Base-by-base conservation (phyloP, 2,329 filamentous ascomycete species). In the Aspergillus jensenii region DNA sequence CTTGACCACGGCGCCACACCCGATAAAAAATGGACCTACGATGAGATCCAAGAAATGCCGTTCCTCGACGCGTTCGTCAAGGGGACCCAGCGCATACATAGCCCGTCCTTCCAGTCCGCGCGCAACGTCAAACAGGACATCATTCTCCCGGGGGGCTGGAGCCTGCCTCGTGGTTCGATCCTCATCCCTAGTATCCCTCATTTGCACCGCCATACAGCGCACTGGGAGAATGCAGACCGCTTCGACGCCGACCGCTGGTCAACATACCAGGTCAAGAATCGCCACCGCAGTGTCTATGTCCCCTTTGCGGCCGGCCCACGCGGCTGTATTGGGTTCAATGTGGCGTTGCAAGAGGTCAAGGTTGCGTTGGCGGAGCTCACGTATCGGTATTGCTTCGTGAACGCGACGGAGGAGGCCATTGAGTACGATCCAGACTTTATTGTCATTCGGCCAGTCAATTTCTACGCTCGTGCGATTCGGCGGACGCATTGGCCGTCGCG, bases 301-400 rank as follows among this genome's bases (percentile, higher is more conserved):
- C 86, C 86, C 0, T 88, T 88, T 61, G 84, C 81, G 0, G 73
- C 78, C 0, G 86, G 86, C 0, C 80, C 76, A 0, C 75, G 86
- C 1, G 80, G 79, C 71, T 88, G 85, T 61, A 83, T 88, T 55
- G 86, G 84, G 0, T 87, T 86, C 77, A 87, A 86, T 71, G 86
- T 87, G 68, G 85, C 84, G 0, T 71, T 87, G 4, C 79, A 81
- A 57, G 84, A 88, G 69, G 76, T 86, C 56, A 87, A 87, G 72
- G 76, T 86, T 7, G 66, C 72, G 33, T 17, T 87, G 61, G 74
- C 79, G 1, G 83, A 87, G 73, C 72, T 87, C 39, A 69, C 87
- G 1, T 87, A 80, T 58, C 76, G 85, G 9, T 87, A 88, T 67
- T 74, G 82, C 55, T 87, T 85, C 58, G 71, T 61, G 9, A 17